These are phyloP conservation scores for Poterioochromonas sp. DNA, from an alignment of 352 stramenopile species.

Conservation along the genomic window DNA sequence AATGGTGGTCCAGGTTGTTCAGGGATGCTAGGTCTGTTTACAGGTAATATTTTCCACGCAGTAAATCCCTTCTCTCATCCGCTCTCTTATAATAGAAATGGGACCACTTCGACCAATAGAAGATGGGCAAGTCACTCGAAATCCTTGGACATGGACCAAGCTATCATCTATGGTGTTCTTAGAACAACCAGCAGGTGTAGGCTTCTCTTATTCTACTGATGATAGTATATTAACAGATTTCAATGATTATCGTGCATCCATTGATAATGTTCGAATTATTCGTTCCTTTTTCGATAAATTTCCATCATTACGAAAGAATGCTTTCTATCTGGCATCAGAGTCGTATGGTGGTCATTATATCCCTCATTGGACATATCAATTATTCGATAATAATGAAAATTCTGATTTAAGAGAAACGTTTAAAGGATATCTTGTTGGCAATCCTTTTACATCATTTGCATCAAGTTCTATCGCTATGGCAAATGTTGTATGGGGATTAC, in stretches of 20 bases:
- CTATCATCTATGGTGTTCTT: slow-evolving; percentile 70
- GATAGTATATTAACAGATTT: slow-evolving; percentile 2
- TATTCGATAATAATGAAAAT: neutral
- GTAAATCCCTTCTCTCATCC: neutral
- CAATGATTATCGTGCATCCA: neutral
- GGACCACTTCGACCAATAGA: slow-evolving; percentile 43
- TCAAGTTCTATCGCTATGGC: neutral
- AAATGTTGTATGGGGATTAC: slow-evolving; percentile 23
- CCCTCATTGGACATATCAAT: neutral
- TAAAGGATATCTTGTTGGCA: slow-evolving; percentile 19
- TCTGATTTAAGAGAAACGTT: neutral
- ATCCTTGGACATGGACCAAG: slow-evolving; percentile 69
- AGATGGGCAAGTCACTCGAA: slow-evolving; percentile 50
- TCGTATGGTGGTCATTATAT: slow-evolving; percentile 33
- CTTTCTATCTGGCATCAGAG: slow-evolving; percentile 23
- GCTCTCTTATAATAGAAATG: slow-evolving; percentile 46
- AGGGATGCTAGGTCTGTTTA: slow-evolving; percentile 6
- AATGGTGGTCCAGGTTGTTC: slow-evolving; percentile 31
- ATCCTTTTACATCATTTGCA: slow-evolving; percentile 10
- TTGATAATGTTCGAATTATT: slow-evolving; percentile 16
- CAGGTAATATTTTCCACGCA: neutral
- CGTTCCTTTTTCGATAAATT: slow-evolving; percentile 5
- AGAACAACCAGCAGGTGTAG: slow-evolving; percentile 59
- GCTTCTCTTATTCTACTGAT: slow-evolving; percentile 36
- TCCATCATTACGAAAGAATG: neutral